Conservation (phyloP, 2,329 filamentous ascomycete species). For the Xylaria polymorpha region DNA sequence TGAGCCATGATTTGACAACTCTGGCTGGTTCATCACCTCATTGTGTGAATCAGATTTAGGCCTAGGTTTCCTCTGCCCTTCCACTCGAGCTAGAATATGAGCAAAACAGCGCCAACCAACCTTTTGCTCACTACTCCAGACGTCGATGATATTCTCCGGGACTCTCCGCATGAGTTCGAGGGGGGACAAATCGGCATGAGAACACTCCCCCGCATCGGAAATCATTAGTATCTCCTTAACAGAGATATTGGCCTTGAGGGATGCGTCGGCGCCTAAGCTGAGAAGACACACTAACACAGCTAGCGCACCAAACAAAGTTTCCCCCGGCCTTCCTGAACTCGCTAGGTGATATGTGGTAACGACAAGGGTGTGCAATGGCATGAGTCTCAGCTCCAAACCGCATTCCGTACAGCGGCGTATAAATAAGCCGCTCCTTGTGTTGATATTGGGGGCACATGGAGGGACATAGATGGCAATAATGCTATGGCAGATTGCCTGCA, state of each 20-base stretch:
- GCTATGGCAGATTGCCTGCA: slow-evolving; percentile 53
- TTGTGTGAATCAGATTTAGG: background rate
- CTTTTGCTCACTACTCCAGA: slow-evolving; percentile 14
- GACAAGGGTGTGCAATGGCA: slow-evolving; percentile 54
- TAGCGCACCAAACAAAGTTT: slow-evolving; percentile 55
- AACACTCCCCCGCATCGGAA: background rate
- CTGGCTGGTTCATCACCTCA: too few relatives aligned
- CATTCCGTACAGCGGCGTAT: slow-evolving; percentile 46
- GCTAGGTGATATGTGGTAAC: slow-evolving; percentile 52
- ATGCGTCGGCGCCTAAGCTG: slow-evolving; percentile 46
- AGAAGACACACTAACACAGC: slow-evolving; percentile 53
- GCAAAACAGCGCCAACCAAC: slow-evolving; percentile 26
- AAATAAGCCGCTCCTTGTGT: slow-evolving; percentile 40
- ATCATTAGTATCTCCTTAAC: slow-evolving; percentile 16
- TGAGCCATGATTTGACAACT: too few relatives aligned
- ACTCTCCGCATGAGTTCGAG: slow-evolving; percentile 16
- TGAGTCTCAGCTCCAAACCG: slow-evolving; percentile 48
- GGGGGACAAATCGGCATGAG: slow-evolving; percentile 5
- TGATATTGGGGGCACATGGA: slow-evolving; percentile 25
- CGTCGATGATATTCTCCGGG: background rate
- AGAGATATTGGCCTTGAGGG: slow-evolving; percentile 6
- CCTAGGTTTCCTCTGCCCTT: background rate
- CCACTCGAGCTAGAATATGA: background rate
- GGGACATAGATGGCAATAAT: slow-evolving; percentile 46
- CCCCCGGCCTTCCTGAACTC: slow-evolving; percentile 47